Evolutionary conservation across 805 yeast genomes (phyloP), one percentile per base, ranked within the genome.

Genomic region (Wickerhamiella domercqiae): DNA sequence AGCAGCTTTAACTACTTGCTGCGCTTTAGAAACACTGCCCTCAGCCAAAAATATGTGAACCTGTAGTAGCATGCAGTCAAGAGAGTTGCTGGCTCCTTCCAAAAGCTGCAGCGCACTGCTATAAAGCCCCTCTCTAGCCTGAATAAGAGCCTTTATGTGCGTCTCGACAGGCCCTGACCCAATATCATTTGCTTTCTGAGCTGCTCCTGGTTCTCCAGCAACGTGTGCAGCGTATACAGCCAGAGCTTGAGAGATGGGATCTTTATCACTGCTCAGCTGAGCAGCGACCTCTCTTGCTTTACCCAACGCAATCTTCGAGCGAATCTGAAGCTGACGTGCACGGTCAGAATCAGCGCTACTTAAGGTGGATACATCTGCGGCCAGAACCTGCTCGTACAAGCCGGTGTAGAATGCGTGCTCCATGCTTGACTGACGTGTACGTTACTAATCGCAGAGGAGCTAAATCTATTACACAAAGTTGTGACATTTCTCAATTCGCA

Each of bases 1-100:
- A 28, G 70, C 67, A 47, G 53, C 43, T 19, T 52, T 52, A 21
- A 73, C 59, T 32, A 66, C 68, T 40, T 62, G 58, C 40, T 59
- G 53, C 2, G 75, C 75, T n/a, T 59, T 54, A 4, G 64, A 67
- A 3, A 63, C 44, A 38, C 65, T 61, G 39, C 63, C 58, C 34
- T 64, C 62, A 16, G 60, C 52, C 36, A 72, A 46, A 29, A 56
- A 45, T 34, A 63, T 49, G 40, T 64, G 62, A 4, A 57, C 57
- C 18, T 48, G 44, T 36, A 62, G 45, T 21, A 62, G 49, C 13
- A 56, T 54, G 18, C 61, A 56, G 38, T 56, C 66, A 20, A 62
- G 51, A 26, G 49, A 48, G 29, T 61, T 53, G 48, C 69, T 68
- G 22, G 61, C 57, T 13, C 53, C 52, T 21, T 60, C 58, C 17